Evolutionary conservation across 2,329 filamentous ascomycete species (phyloP).

Genomic region (Aspergillus hortae): DNA sequence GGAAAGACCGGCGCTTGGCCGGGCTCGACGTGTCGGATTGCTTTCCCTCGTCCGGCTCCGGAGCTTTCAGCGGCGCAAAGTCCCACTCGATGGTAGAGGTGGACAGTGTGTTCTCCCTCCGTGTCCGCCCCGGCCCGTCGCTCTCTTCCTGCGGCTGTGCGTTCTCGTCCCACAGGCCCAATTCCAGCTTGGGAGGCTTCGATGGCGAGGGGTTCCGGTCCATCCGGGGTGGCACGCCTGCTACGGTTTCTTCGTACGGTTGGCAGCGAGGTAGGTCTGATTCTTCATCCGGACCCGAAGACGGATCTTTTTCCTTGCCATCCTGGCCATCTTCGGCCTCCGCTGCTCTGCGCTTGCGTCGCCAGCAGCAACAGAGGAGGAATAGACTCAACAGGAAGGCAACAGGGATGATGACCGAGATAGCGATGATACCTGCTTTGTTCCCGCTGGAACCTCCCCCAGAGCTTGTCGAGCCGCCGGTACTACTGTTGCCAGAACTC

Average conservation of each 20-base stretch:
- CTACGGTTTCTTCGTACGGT: slow-evolving; percentile 20
- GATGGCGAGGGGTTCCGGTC: slow-evolving; percentile 23
- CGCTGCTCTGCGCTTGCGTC: slow-evolving; percentile 26
- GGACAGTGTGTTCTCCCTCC: slow-evolving; percentile 23
- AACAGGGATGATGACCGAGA: slow-evolving; percentile 34
- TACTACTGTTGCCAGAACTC: slow-evolving; percentile 8
- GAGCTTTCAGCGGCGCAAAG: slow-evolving; percentile 22
- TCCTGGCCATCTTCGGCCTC: slow-evolving; percentile 20
- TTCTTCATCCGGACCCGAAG: slow-evolving; percentile 17
- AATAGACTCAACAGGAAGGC: slow-evolving; percentile 26
- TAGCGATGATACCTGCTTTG: slow-evolving; percentile 37
- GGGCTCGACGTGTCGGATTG: slow-evolving; percentile 18
- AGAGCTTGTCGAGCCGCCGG: slow-evolving; percentile 13
- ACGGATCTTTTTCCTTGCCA: slow-evolving; percentile 20
- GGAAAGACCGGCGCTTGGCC: slow-evolving; percentile 26
- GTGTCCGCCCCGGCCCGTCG: slow-evolving; percentile 6
- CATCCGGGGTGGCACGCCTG: slow-evolving; percentile 19
- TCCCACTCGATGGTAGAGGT: slow-evolving; percentile 29
- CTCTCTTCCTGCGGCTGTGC: slow-evolving; percentile 14
- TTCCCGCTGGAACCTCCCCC: slow-evolving; percentile 18
- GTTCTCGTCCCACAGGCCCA: slow-evolving; percentile 29
- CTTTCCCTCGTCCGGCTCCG: slow-evolving; percentile 20
- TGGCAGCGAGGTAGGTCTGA: slow-evolving; percentile 24
- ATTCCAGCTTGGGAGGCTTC: slow-evolving; percentile 32
- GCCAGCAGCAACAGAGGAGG: slow-evolving; percentile 34